Conservation (phyloP, 2,329 filamentous ascomycete species). For the Monilinia laxa region DNA sequence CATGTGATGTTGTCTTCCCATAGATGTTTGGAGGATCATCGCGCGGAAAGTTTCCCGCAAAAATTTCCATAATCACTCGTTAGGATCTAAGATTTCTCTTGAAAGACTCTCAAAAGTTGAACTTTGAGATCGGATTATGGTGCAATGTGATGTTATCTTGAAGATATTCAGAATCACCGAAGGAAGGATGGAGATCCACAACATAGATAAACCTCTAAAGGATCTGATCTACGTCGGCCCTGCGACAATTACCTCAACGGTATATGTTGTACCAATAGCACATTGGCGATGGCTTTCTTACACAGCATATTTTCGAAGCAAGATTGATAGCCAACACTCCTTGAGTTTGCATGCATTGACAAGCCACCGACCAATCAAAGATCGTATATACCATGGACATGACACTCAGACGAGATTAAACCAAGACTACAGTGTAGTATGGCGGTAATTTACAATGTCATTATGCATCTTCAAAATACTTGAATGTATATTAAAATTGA, state of each 20-base stretch:
- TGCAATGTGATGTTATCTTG: neutral
- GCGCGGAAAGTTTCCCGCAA: neutral
- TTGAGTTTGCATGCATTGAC: constrained; percentile 15
- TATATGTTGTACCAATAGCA: neutral
- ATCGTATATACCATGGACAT: neutral
- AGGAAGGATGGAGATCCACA: neutral
- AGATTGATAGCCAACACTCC: constrained; percentile 11
- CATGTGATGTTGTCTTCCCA: neutral
- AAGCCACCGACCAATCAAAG: neutral
- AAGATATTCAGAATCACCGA: neutral
- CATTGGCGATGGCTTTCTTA: neutral
- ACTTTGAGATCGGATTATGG: neutral
- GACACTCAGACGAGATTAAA: neutral
- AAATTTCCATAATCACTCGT: neutral
- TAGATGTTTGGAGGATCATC: neutral
- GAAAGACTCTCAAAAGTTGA: neutral
- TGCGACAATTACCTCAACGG: constrained; percentile 1
- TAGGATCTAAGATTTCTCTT: no score
- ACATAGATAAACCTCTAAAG: neutral
- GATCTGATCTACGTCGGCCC: neutral
- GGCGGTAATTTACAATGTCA: neutral
- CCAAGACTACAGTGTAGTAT: neutral
- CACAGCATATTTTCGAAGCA: constrained; percentile 4
- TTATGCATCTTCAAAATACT: neutral
- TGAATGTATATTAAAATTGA: neutral